Evolutionary conservation across 768 basidiomycete species (phyloP).

Genomic region (Amanita rubescens): DNA sequence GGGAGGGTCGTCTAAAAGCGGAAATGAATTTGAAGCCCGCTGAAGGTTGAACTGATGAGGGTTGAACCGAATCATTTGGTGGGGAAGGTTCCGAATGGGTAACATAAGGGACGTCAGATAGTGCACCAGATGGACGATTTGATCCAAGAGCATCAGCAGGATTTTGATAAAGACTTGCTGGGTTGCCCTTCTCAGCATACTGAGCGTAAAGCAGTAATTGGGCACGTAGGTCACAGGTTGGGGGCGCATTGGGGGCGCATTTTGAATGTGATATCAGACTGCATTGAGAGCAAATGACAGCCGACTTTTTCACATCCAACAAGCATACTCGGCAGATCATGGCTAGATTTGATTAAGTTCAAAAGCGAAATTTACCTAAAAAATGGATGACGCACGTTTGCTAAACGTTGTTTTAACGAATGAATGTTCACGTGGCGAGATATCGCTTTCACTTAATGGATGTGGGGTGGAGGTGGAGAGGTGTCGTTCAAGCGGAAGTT

Average conservation of each 20-base stretch:
- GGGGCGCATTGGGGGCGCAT: slow-evolving; percentile 65
- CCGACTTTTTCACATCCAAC: slow-evolving; percentile 73
- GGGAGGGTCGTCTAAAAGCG: slow-evolving; percentile 52
- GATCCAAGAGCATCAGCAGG: slow-evolving; percentile 40
- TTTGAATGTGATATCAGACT: slow-evolving; percentile 82
- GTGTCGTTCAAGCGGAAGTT: slow-evolving; percentile 31
- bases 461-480: slow-evolving; percentile 32
- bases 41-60: slow-evolving; percentile 44
- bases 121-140: slow-evolving; percentile 34
- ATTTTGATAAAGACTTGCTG: slow-evolving; percentile 44
- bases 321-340: slow-evolving; percentile 84
- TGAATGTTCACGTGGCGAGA: slow-evolving; percentile 64
- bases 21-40: slow-evolving; percentile 52
- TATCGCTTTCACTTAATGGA: slow-evolving; percentile 36
- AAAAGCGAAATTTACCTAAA: neutral
- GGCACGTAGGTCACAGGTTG: slow-evolving; percentile 75
- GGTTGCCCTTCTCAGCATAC: slow-evolving; percentile 63
- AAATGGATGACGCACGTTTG: slow-evolving; percentile 59
- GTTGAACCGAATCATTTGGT: slow-evolving; percentile 29
- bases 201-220: slow-evolving; percentile 75
- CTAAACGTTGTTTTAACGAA: slow-evolving; percentile 92
- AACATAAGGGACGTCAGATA: slow-evolving; percentile 51
- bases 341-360: slow-evolving; percentile 37
- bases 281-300: slow-evolving; percentile 84
- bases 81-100: slow-evolving; percentile 21